A percentile compares a stretch with the other conserved stretches of the same genome.
Conservation (phyloP, 371 early-diverging fungal species). For the Rhizopus microsporus region DNA sequence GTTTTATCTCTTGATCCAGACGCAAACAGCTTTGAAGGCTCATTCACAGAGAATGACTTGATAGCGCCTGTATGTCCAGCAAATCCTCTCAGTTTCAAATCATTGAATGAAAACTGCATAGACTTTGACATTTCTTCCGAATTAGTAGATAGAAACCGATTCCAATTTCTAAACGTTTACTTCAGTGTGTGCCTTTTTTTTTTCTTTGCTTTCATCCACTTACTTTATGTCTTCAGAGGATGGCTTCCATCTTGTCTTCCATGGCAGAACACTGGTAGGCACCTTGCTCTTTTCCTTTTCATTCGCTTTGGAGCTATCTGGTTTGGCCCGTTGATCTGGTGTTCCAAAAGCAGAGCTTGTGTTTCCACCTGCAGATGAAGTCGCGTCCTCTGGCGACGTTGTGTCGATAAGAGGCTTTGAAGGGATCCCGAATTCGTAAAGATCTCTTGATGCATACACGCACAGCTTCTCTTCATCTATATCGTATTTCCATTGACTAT, state of each 20-base stretch:
- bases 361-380: not conserved
- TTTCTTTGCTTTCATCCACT: not conserved
- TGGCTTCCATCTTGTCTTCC: constrained; percentile 57
- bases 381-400: not conserved
- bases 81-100: constrained; percentile 62
- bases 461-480: constrained; percentile 31
- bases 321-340: not conserved
- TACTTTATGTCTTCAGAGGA: constrained; percentile 56
- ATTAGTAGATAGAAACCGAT: constrained; percentile 67
- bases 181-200: not conserved
- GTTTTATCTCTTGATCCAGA: constrained; percentile 71
- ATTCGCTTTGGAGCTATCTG: constrained; percentile 2
- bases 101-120: constrained; percentile 71
- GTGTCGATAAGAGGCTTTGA: not conserved
- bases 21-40: constrained; percentile 57
- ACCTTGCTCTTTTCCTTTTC: constrained; percentile 28
- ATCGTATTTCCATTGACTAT: not conserved
- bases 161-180: constrained; percentile 56
- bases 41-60: constrained; percentile 57
- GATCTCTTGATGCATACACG: constrained; percentile 27
- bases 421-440: constrained; percentile 4
- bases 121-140: constrained; percentile 73
- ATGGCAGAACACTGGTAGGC: constrained; percentile 47
- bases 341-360: not conserved
- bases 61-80: constrained; percentile 61